phyloP scores from a whole-genome alignment of 805 yeast genomes.

The Lipomyces mesembrius region DNA sequence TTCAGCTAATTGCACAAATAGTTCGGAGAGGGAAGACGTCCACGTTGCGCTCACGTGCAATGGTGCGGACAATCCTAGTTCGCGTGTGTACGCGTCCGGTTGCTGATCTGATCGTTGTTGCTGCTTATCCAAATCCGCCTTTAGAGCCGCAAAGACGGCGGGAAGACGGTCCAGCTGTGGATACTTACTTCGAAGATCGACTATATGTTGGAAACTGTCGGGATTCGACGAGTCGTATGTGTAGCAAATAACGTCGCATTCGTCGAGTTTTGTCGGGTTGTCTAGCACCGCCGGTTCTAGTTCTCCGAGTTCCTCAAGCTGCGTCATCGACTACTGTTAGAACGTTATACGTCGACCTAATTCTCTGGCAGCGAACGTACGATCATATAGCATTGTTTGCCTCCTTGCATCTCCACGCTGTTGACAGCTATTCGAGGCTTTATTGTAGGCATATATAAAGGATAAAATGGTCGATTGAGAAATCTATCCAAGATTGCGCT shows the following conservation, averaged over 20 bases:
- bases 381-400: conserved; percentile 91
- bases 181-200: conserved; percentile 62
- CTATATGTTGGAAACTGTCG: conserved; percentile 83
- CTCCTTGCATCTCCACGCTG: conserved; percentile 90
- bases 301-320: conserved; percentile 84
- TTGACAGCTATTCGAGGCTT: conserved; percentile 83
- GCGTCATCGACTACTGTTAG: not conserved
- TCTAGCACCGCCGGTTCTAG: conserved; percentile 80
- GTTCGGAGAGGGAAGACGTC: conserved; percentile 78
- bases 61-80: conserved; percentile 73
- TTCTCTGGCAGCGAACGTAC: conserved; percentile 17
- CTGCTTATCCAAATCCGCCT: conserved; percentile 94
- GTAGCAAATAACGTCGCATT: conserved; percentile 89
- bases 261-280: conserved; percentile 68
- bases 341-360: not conserved
- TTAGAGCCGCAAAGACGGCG: conserved; percentile 83
- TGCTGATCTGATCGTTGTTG: conserved; percentile 85
- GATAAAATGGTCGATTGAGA: conserved; percentile 71
- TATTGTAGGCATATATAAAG: conserved; percentile 77
- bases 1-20: conserved; percentile 84
- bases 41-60: conserved; percentile 88
- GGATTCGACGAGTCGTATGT: conserved; percentile 96
- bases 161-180: conserved; percentile 71
- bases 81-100: conserved; percentile 83
- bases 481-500: conserved; percentile 83